Evolutionary conservation across 441 rosid species (phyloP).

Genomic region (Mallotus repandus): DNA sequence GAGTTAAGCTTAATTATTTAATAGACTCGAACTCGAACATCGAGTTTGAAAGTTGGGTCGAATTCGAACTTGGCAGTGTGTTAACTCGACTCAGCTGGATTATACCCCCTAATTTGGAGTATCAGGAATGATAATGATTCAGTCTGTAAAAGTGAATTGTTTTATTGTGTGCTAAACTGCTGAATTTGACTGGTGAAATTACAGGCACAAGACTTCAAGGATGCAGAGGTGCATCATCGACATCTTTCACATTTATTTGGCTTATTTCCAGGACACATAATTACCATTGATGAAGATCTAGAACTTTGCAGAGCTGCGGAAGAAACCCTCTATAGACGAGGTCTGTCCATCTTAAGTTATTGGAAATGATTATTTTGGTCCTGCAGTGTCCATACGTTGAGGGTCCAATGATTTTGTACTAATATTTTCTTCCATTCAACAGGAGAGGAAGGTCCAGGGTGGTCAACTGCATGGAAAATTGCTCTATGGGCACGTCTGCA

Average conservation of each 20-base stretch:
- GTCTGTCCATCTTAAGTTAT: conserved; percentile 33
- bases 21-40: too few relatives aligned
- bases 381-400: too few relatives aligned
- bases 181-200: conserved; percentile 1
- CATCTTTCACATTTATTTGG: conserved; percentile 90
- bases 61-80: too few relatives aligned
- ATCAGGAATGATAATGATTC: too few relatives aligned
- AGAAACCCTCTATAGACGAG: conserved; percentile 68
- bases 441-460: conserved; percentile 95
- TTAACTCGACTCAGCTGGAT: too few relatives aligned
- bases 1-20: too few relatives aligned
- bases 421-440: conserved; percentile 13
- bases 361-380: not conserved
- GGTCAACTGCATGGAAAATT: conserved; percentile 91
- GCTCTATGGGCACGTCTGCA: conserved; percentile 87
- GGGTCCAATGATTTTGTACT: too few relatives aligned
- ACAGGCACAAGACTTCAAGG: conserved; percentile 76
- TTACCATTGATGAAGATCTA: conserved; percentile 62
- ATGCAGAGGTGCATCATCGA: conserved; percentile 85
- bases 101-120: too few relatives aligned
- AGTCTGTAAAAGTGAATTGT: too few relatives aligned
- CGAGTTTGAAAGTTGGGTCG: too few relatives aligned
- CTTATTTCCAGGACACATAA: conserved; percentile 84
- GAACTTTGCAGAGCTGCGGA: conserved; percentile 79
- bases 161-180: not conserved